Conservation (phyloP, 1,284 basidiomycete genomes). For the Schizopora paradoxa region DNA sequence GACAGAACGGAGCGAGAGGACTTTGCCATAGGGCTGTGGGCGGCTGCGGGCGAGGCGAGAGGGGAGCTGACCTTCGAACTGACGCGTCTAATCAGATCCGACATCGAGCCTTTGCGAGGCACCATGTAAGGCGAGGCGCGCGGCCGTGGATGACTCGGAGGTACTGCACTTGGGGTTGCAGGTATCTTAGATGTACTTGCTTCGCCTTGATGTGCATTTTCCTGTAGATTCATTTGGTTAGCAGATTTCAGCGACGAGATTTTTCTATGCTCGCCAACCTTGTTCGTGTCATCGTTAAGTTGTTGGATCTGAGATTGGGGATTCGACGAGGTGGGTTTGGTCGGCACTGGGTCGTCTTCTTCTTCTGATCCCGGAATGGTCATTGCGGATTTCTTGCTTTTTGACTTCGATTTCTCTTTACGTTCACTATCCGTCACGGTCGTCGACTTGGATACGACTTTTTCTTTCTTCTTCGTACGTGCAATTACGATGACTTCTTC, state of each 20-base stretch:
- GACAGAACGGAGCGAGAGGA: conserved; percentile 55
- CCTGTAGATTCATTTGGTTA: background rate
- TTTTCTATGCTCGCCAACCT: too few species aligned
- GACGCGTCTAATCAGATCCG: conserved; percentile 66
- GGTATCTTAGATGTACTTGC: conserved; percentile 13
- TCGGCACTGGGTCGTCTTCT: too few species aligned
- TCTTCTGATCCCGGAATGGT: conserved; percentile 18
- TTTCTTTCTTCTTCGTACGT: background rate
- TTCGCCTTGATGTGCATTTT: background rate
- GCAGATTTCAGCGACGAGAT: too few species aligned
- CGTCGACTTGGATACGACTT: too few species aligned
- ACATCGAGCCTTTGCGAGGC: conserved; percentile 42
- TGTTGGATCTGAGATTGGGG: too few species aligned
- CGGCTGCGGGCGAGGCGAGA: conserved; percentile 36
- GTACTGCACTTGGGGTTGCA: conserved; percentile 8
- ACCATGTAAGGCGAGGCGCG: conserved; percentile 35
- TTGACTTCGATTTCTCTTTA: conserved; percentile 2
- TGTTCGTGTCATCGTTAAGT: too few species aligned
- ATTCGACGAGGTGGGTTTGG: too few species aligned
- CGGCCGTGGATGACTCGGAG: conserved; percentile 15
- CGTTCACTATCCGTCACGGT: too few species aligned
- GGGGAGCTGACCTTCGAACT: conserved; percentile 62
- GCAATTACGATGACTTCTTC: background rate
- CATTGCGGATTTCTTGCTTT: background rate
- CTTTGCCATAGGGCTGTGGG: conserved; percentile 58